phyloP scores from a whole-genome alignment of 75 land plant species.

The Azolla pinnata region DNA sequence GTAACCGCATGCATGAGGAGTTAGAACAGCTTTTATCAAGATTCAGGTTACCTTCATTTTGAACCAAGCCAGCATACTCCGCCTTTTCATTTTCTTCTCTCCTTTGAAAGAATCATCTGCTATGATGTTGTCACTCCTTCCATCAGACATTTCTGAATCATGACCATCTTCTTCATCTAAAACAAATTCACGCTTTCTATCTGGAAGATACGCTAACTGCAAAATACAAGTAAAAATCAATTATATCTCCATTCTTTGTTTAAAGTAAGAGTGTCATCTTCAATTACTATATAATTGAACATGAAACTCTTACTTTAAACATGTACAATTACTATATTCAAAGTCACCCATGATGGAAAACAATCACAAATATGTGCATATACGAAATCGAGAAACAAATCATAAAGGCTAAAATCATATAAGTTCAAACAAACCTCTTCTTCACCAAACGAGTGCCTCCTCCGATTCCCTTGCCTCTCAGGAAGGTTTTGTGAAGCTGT shows the following conservation, averaged over 20 bases:
- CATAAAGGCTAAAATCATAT: neutral
- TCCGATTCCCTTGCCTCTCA: conserved; percentile 28
- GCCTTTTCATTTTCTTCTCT: conserved; percentile 46
- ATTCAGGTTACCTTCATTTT: conserved; percentile 46
- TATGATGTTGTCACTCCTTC: conserved; percentile 28
- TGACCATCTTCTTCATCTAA: conserved; percentile 46
- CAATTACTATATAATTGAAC: too few species aligned
- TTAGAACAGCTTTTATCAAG: too few species aligned
- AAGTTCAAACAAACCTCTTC: conserved; percentile 26
- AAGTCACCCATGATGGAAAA: too few species aligned
- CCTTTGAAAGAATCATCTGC: conserved; percentile 46
- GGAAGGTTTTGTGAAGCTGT: conserved; percentile 30
- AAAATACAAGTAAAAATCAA: too few species aligned
- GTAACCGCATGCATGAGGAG: too few species aligned
- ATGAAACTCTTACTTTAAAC: too few species aligned
- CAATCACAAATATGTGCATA: too few species aligned
- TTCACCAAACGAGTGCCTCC: conserved; percentile 45
- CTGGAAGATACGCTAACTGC: conserved; percentile 85
- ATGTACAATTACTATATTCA: too few species aligned
- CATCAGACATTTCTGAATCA: conserved; percentile 49
- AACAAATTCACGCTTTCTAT: conserved; percentile 49
- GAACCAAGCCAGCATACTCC: conserved; percentile 85
- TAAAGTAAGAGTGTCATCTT: too few species aligned
- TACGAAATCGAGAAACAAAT: too few species aligned
- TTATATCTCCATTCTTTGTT: too few species aligned